Evolutionary conservation across 176 grass and related monocot species (phyloP), one percentile per base, ranked within the genome.

Genomic region (Sorghum bicolor): DNA sequence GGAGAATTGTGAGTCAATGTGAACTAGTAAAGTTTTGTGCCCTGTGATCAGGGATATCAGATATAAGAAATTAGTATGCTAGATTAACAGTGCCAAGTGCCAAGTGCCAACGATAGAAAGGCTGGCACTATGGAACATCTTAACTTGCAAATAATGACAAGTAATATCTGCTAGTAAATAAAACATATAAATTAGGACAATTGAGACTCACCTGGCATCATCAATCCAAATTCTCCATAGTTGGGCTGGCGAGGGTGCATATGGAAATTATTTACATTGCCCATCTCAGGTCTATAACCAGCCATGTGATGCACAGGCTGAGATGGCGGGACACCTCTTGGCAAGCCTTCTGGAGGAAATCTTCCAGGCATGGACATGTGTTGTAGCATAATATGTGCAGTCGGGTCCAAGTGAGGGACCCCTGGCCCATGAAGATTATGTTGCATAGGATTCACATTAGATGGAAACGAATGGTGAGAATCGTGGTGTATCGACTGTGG

Each of bases 201-300:
- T 78, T 73, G 67, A 90, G 26, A 40, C 43, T 84, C 55, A 45
- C 96, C 96, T 92, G 93, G 80, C 65, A 94, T 81, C 66, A 89
- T 87, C 72, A 91, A 81, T 78, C 92, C 92, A 76, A 90, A 83
- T 68, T 89, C 86, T 64, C 91, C 93, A 87, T 86, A 88, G 74
- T 78, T 87, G 76, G 93, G 89, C 63, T 89, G 93, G 67, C 78
- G 87, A 70, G 87, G 87, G 84, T 94, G 97, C 81, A 92, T 80
- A 75, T 82, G 77, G 73, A 94, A 87, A 86, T 89, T 96, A 88
- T 93, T 87, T 82, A 94, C 83, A 87, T 93, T 91, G 77, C 80
- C 67, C 80, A 90, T 87, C 89, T 99, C 91, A 83, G 91, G 89
- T 74, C 89, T 66, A 82, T 85, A 91, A 84, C 89, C 85, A 79